Evolutionary conservation across 805 yeast species (phyloP), one percentile per base, ranked within the genome.

Genomic region (Metschnikowia santaceciliae): DNA sequence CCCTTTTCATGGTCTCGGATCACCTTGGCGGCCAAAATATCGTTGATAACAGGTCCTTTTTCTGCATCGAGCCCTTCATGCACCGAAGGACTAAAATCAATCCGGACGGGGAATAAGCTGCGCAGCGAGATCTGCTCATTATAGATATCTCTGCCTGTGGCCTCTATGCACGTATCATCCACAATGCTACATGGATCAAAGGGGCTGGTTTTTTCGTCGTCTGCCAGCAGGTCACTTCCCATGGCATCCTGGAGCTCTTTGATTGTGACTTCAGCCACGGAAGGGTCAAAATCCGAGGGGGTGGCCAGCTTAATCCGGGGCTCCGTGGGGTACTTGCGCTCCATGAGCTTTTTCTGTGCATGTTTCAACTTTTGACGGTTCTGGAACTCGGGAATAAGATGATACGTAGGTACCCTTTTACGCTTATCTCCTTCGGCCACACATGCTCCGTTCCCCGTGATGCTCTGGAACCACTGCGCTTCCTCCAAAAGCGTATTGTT

Each of bases 111-210:
- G 20, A 48, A 46, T 11, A 51, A 43, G 34, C 50, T 47, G 6
- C 53, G 56, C 5, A 53, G 40, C 20, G 57, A 60, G 3, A 73
- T 56, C 17, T 68, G 71, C 17, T 64, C 62, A 11, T 63, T 62
- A 57, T 69, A 76, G 42, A 77, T 58, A 42, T 62, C 54, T 39
- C 75, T 56, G 6, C 59, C 63, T 23, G 57, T 54, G 15, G 63
- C 56, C 19, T 62, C 61, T 15, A 66, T 62, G 15, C 53, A 49
- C 1, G 71, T 61, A 54, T 74, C 78, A 0, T 62, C 60, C 8
- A 54, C 58, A 22, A 74, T 67, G 49, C 69, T 69, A 5, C 61
- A 55, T 1, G 78, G 78, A 53, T 71, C 75, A 56, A 60, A 74
- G 2, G 75, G 74, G 59, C 73, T 70, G n/a, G 63, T 56, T n/a